Evolutionary conservation across 345 rosid species (phyloP), one percentile per base, ranked within the genome.

Genomic region (Limnanthes douglasii): DNA sequence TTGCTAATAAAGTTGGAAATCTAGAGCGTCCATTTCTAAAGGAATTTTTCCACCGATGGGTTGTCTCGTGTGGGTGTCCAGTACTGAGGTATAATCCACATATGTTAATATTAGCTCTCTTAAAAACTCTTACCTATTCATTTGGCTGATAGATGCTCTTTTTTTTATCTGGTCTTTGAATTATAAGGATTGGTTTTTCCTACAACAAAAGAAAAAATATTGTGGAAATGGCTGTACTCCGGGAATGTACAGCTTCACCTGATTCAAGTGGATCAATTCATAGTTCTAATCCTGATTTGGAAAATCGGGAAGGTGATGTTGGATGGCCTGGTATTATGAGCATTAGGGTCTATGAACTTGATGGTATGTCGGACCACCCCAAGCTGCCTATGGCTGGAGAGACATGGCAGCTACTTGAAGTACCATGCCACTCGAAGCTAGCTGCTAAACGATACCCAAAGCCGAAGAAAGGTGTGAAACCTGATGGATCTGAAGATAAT

Each of bases 261-360:
- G 95, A 75, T 62, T 69, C 73, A 45, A 76, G 48, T 20, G 36
- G 59, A 45, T 61, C 75, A 17, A 48, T 67, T 53, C 39, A 54
- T 34, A 66, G 57, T 56, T 51, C 62, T 49, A 72, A 70, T 41
- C 46, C 67, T 48, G 93, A 90, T 54, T 72, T 77, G 46, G 98
- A 84, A 50, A 70, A 60, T 34, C 81, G 82, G 43, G 94, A 84
- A 41, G 75, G 68, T 61, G 98, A 90, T 57, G 58, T 57, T 37
- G 94, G 95, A 19, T 88, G 95, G 93, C 97, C 97, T 49, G 97
- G 97, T 26, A 86, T 79, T 65, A 84, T 90, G 98, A 90, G 95
- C 41, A 70, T 84, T 32, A 72, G 98, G 62, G 74, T 84, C 49
- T 66, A 83, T 50, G 98, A 90, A 43, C 84, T 84, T 39, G 95